Base-by-base conservation (phyloP, 2,329 filamentous ascomycete genomes). In the Myriangium duriaei region DNA sequence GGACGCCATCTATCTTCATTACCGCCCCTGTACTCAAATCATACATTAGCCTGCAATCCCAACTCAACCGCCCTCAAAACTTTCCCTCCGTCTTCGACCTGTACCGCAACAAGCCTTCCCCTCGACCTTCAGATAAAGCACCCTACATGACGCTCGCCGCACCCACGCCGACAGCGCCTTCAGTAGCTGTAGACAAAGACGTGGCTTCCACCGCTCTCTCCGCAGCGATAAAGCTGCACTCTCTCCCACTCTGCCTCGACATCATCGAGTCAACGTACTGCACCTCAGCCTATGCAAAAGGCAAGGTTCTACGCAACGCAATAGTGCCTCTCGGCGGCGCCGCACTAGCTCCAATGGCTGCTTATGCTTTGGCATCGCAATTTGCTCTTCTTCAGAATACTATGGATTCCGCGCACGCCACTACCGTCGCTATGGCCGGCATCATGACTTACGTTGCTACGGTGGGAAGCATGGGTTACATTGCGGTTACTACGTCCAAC, bases 401-500 rank as follows among this genome's bases (percentile, higher is more conserved):
- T n/a, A 84, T 94, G 72, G 82, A 92, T 47, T 65, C 77, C 1
- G 65, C 63, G 17, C 74, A 73, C 21, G 85, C 86, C 7, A 92
- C 84, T 2, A 74, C 74, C 9, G 74, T 92, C 43, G 79, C 81
- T 4, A 85, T 93, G 54, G 74, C 73, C 0, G 87, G 83, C 10
- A 81, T 91, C 34, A 63, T 88, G 44, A 81, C 85, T 5, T 98
- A 96, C 57, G 69, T 92, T 30, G 72, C 76, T 13, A 83, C 85
- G 45, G 86, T 86, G 4, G 78, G 75, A 3, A 84, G 79, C 7
- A 73, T 96, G 37, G 91, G 88, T 2, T 63, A 91, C 30, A 75
- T 96, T 26, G 85, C 88, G 6, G 66, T 92, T 42, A 78, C 84
- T 16, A 95, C 88, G 21, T 71, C 79, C 43, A 95, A 95, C 59